These are phyloP conservation scores for Mycena citricolor DNA, from an alignment of 1,284 basidiomycete species.

Conservation along the genomic window DNA sequence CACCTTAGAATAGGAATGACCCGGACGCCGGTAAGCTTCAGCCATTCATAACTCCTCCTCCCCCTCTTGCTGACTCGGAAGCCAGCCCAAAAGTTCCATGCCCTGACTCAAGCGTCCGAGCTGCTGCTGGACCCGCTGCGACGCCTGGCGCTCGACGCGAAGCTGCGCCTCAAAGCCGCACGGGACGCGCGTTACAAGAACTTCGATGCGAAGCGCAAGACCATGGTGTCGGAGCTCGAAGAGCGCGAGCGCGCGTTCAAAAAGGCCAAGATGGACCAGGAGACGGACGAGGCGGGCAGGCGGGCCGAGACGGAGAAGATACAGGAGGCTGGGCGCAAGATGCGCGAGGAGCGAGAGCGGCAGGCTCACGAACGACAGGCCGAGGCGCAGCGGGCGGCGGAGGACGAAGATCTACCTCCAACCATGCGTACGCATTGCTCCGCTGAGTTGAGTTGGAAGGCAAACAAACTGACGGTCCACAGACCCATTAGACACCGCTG, in stretches of 20 bases:
- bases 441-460: no score
- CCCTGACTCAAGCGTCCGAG: constrained; percentile 83
- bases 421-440: no score
- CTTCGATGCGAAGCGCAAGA: constrained; percentile 79
- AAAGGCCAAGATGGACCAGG: constrained; percentile 63
- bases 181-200: constrained; percentile 71
- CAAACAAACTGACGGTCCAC: constrained; percentile 21
- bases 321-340: constrained; percentile 72
- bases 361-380: constrained; percentile 46
- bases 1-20: constrained; percentile 70
- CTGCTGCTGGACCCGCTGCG: constrained; percentile 82
- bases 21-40: constrained; percentile 66
- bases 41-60: not conserved
- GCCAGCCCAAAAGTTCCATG: constrained; percentile 80
- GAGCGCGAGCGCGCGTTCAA: constrained; percentile 81
- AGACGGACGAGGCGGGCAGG: constrained; percentile 53
- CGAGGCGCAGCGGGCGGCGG: constrained; percentile 32
- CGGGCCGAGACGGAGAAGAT: constrained; percentile 72
- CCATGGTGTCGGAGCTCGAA: constrained; percentile 81
- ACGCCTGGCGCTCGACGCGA: constrained; percentile 81
- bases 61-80: constrained; percentile 1
- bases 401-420: constrained; percentile 41
- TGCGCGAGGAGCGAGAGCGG: constrained; percentile 69
- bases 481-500: constrained; percentile 71
- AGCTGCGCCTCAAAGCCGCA: constrained; percentile 70